Conservation (phyloP, 176 grass and related monocot genomes). For the Paspalum vaginatum region DNA sequence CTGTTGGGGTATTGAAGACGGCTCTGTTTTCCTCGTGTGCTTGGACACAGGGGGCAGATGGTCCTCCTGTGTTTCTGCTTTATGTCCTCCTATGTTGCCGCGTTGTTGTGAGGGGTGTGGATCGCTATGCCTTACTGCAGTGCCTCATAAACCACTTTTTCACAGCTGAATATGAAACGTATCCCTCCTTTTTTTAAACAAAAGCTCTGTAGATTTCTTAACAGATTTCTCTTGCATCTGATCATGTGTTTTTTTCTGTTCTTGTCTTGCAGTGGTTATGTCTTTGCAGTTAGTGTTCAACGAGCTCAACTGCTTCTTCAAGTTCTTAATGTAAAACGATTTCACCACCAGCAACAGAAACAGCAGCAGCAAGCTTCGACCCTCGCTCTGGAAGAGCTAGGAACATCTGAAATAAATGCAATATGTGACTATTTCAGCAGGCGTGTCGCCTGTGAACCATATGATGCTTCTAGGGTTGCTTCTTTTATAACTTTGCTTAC, state of each 20-base stretch:
- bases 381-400: conserved; percentile 72
- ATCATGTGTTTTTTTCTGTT: conserved; percentile 12
- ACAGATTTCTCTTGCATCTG: conserved; percentile 25
- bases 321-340: conserved; percentile 91
- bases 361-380: conserved; percentile 59
- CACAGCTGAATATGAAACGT: not conserved
- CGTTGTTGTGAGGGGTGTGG: too few relatives aligned
- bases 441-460: conserved; percentile 85
- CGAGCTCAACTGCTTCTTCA: conserved; percentile 85
- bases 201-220: conserved; percentile 15
- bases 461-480: conserved; percentile 87
- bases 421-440: conserved; percentile 89
- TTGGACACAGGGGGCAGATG: too few relatives aligned
- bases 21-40: too few relatives aligned
- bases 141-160: not conserved
- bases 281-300: conserved; percentile 92
- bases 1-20: too few relatives aligned
- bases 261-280: conserved; percentile 76
- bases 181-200: not conserved
- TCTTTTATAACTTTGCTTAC: conserved; percentile 97
- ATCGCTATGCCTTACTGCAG: too few relatives aligned
- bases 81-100: too few relatives aligned
- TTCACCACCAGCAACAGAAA: conserved; percentile 90
- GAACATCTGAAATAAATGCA: conserved; percentile 74
- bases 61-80: too few relatives aligned